phyloP scores from a whole-genome alignment of 345 rosid species.

The Cardamine chenopodiifolia region DNA sequence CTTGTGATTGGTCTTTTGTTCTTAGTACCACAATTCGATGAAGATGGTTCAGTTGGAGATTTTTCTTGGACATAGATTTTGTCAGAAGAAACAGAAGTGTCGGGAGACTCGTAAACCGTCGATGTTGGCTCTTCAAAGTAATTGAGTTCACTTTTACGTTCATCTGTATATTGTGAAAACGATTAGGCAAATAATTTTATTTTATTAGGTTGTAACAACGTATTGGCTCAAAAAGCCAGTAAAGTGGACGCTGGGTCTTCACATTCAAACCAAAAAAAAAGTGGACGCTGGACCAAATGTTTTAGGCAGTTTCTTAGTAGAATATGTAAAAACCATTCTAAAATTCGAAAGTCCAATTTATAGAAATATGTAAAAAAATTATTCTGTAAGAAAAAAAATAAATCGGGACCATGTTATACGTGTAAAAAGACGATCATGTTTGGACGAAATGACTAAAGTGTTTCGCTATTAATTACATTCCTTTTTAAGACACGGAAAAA shows the following conservation, averaged over 20 bases:
- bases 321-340: no score
- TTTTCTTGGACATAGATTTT: slow-evolving; percentile 13
- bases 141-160: slow-evolving; percentile 44
- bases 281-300: not conserved
- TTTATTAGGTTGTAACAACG: not conserved
- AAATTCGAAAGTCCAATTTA: no score
- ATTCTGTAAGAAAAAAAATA: not conserved
- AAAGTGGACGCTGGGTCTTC: not conserved
- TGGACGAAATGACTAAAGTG: not conserved
- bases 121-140: slow-evolving; percentile 56
- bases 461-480: not conserved
- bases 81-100: slow-evolving; percentile 49
- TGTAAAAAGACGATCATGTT: not conserved
- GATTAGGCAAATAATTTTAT: not conserved
- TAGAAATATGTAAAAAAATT: no score
- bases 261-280: no score
- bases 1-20: slow-evolving; percentile 53
- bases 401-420: not conserved
- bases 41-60: slow-evolving; percentile 23
- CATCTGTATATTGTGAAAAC: slow-evolving; percentile 41
- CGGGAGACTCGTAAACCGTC: slow-evolving; percentile 42
- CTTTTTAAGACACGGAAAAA: not conserved
- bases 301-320: not conserved
- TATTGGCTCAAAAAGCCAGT: not conserved
- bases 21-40: slow-evolving; percentile 24